phyloP scores from a whole-genome alignment of 2,329 filamentous ascomycete genomes.

The Fusarium albidum region DNA sequence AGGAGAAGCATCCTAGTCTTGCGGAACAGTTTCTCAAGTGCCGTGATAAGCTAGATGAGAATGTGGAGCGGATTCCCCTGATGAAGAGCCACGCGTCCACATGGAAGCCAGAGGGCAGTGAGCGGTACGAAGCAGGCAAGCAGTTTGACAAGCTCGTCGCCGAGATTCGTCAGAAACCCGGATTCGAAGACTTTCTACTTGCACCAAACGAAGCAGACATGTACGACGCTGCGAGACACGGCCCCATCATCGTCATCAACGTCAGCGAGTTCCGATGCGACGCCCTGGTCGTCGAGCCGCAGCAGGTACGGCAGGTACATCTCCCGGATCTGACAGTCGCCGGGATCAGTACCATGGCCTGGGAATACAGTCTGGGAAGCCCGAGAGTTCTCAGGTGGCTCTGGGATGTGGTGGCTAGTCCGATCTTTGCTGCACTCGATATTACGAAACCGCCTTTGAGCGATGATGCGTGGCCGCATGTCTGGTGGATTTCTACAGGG shows the following conservation, averaged over 20 bases:
- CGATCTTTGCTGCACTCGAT: constrained; percentile 40
- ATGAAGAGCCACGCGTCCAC: background rate
- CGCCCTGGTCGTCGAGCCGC: constrained; percentile 40
- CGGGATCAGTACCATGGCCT: background rate
- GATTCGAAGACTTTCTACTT: constrained; percentile 40
- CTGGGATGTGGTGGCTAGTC: constrained; percentile 40
- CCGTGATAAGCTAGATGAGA: background rate
- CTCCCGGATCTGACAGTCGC: constrained; percentile 14
- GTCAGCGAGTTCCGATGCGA: constrained; percentile 41
- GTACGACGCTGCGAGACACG: constrained; percentile 30
- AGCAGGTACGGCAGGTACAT: constrained; percentile 23
- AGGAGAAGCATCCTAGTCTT: background rate
- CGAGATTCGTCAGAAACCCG: constrained; percentile 2
- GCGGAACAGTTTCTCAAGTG: background rate
- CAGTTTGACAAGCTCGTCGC: background rate
- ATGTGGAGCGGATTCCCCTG: background rate
- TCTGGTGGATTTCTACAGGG: constrained; percentile 48
- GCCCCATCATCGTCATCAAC: constrained; percentile 44
- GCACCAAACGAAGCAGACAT: constrained; percentile 29
- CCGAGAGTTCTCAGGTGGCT: constrained; percentile 40
- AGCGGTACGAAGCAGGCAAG: background rate
- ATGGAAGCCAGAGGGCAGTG: no score
- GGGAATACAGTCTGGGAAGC: background rate
- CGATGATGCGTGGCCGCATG: constrained; percentile 34
- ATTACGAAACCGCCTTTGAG: constrained; percentile 22